These are phyloP conservation scores for Leishmania gerbilli DNA, from an alignment of 208 protist genomes.

Conservation along the genomic window DNA sequence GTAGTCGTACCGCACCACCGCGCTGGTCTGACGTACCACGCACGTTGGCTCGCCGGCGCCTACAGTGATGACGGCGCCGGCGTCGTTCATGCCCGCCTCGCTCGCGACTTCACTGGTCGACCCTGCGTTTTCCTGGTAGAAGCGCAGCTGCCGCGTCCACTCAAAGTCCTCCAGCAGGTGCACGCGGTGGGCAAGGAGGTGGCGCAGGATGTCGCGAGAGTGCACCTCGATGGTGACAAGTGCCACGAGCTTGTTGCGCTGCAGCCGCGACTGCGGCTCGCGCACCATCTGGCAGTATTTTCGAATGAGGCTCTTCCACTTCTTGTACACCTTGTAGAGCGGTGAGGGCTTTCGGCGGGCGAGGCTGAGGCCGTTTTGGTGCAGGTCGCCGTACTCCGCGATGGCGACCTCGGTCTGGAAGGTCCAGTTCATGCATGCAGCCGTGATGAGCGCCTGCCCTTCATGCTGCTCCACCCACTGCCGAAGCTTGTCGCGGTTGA, in stretches of 20 bases:
- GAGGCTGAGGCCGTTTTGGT: conserved; percentile 75
- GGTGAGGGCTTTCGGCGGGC: conserved; percentile 90
- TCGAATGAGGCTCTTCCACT: conserved; percentile 95
- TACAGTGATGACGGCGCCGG: not conserved
- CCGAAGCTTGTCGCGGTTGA: conserved; percentile 81
- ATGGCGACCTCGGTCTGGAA: conserved; percentile 91
- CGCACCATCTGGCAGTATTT: conserved; percentile 96
- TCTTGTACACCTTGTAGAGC: conserved; percentile 93
- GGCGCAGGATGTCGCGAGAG: conserved; percentile 96
- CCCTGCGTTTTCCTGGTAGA: conserved; percentile 87
- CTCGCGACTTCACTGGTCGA: not conserved
- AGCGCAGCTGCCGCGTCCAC: conserved; percentile 97
- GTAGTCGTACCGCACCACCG: conserved; percentile 95
- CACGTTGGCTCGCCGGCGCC: conserved; percentile 41
- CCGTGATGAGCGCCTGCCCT: conserved; percentile 96
- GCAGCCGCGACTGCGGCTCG: conserved; percentile 87
- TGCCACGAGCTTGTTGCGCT: conserved; percentile 96
- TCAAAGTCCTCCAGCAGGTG: conserved; percentile 94
- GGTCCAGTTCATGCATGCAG: conserved; percentile 97
- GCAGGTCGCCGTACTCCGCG: conserved; percentile 84
- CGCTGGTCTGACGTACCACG: conserved; percentile 93
- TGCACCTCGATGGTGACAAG: conserved; percentile 99
- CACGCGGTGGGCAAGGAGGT: conserved; percentile 88
- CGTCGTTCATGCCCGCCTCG: not conserved
- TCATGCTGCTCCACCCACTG: conserved; percentile 92